A percentile compares a stretch with the other conserved stretches of the same genome.
Conservation (phyloP, 768 basidiomycete genomes). For the Filobasidium floriforme region DNA sequence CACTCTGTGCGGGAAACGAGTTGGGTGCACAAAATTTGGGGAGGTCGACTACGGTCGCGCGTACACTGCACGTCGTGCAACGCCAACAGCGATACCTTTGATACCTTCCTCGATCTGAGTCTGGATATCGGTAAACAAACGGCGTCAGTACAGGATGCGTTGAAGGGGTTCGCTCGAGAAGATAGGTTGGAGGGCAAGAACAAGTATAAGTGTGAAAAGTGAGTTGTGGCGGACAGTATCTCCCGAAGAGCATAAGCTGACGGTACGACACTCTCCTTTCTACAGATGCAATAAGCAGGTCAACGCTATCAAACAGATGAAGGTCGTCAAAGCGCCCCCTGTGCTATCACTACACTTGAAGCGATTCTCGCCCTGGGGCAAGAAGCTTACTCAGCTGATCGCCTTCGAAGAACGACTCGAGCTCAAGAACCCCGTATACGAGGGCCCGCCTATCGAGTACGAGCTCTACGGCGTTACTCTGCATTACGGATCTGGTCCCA, state of each 20-base stretch:
- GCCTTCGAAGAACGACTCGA: conserved; percentile 69
- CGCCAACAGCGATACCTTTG: conserved; percentile 90
- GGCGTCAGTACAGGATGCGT: conserved; percentile 59
- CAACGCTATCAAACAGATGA: conserved; percentile 80
- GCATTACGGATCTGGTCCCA: conserved; percentile 85
- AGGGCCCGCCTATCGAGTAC: conserved; percentile 66
- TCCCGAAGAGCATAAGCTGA: background rate
- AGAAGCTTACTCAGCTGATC: conserved; percentile 71
- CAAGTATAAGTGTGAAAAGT: conserved; percentile 99
- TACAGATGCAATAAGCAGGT: conserved; percentile 84
- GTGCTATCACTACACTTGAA: conserved; percentile 90
- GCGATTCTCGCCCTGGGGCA: conserved; percentile 75
- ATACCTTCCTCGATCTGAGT: conserved; percentile 86
- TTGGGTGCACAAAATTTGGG: conserved; percentile 91
- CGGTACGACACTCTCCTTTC: background rate
- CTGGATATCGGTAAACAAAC: conserved; percentile 66
- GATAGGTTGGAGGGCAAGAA: conserved; percentile 82
- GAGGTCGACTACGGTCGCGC: conserved; percentile 80
- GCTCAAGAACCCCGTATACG: conserved; percentile 74
- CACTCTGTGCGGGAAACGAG: conserved; percentile 60
- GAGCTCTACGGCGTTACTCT: conserved; percentile 84
- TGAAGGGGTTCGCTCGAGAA: conserved; percentile 69
- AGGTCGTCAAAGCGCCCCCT: conserved; percentile 74
- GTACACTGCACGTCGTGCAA: conserved; percentile 75
- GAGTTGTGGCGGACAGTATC: conserved; percentile 40